Conservation (phyloP, 345 rosid genomes). For the Eucalyptus decipiens region DNA sequence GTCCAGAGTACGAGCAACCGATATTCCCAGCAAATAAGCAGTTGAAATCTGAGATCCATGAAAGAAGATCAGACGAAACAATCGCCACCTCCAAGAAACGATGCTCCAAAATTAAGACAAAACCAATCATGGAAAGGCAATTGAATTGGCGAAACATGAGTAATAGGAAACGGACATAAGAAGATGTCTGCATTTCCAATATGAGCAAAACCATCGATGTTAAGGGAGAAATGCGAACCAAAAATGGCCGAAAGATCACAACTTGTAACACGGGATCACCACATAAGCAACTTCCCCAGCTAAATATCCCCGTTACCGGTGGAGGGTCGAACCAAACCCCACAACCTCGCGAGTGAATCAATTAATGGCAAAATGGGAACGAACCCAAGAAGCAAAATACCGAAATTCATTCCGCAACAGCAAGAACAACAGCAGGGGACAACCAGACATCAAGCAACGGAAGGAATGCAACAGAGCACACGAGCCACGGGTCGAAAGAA, state of each 20-base stretch:
- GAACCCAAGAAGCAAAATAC: background rate
- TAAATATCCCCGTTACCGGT: background rate
- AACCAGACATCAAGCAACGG: background rate
- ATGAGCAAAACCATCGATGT: background rate
- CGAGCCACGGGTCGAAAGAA: background rate
- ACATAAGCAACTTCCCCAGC: background rate
- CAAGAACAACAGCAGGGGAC: background rate
- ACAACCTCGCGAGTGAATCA: background rate
- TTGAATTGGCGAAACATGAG: background rate
- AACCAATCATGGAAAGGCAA: background rate
- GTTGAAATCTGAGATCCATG: background rate
- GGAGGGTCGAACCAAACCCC: background rate
- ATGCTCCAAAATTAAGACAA: background rate
- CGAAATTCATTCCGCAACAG: background rate
- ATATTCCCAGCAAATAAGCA: background rate
- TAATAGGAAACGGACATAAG: background rate
- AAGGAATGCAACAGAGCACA: background rate
- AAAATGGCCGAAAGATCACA: background rate
- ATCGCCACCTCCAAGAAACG: background rate
- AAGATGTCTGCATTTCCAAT: background rate
- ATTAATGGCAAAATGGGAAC: background rate
- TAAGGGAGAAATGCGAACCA: background rate
- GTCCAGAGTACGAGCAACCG: background rate
- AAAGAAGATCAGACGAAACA: background rate
- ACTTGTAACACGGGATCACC: background rate